phyloP scores from a whole-genome alignment of 768 basidiomycete species.

The Amanita jacksonii region DNA sequence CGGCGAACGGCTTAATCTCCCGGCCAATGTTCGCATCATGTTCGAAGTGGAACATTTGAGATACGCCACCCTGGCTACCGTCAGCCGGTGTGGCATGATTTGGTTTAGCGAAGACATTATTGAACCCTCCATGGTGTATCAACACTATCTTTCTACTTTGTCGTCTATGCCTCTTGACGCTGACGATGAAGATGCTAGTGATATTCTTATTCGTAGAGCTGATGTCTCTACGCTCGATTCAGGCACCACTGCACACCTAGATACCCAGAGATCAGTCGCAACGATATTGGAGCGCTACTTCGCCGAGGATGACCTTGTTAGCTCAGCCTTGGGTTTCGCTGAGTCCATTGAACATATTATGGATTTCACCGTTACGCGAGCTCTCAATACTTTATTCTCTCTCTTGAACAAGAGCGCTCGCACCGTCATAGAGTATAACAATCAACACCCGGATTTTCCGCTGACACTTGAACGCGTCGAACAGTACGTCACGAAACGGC shows the following conservation, averaged over 20 bases:
- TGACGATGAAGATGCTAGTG: slow-evolving; percentile 74
- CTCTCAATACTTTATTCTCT: slow-evolving; percentile 93
- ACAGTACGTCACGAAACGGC: slow-evolving; percentile 82
- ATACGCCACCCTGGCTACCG: slow-evolving; percentile 95
- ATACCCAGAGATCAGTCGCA: slow-evolving; percentile 69
- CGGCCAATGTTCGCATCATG: slow-evolving; percentile 97
- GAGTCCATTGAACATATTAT: slow-evolving; percentile 93
- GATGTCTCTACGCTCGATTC: slow-evolving; percentile 40
- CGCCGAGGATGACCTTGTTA: slow-evolving; percentile 71
- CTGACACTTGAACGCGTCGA: slow-evolving; percentile 76
- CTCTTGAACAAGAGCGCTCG: slow-evolving; percentile 93
- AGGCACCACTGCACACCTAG: slow-evolving; percentile 50
- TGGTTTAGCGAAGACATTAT: slow-evolving; percentile 99
- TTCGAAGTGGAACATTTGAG: slow-evolving; percentile 98
- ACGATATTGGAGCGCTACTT: slow-evolving; percentile 76
- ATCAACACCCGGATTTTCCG: slow-evolving; percentile 93
- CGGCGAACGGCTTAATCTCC: slow-evolving; percentile 94
- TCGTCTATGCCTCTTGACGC: slow-evolving; percentile 70
- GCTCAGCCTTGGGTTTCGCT: slow-evolving; percentile 68
- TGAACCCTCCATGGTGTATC: slow-evolving; percentile 85
- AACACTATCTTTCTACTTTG: slow-evolving; percentile 76
- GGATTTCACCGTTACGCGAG: slow-evolving; percentile 91
- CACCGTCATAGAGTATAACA: slow-evolving; percentile 90
- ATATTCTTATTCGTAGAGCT: slow-evolving; percentile 50
- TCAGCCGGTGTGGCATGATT: slow-evolving; percentile 99